Conservation (phyloP, 495 filamentous ascomycete species). For the Aspergillus homomorphus region DNA sequence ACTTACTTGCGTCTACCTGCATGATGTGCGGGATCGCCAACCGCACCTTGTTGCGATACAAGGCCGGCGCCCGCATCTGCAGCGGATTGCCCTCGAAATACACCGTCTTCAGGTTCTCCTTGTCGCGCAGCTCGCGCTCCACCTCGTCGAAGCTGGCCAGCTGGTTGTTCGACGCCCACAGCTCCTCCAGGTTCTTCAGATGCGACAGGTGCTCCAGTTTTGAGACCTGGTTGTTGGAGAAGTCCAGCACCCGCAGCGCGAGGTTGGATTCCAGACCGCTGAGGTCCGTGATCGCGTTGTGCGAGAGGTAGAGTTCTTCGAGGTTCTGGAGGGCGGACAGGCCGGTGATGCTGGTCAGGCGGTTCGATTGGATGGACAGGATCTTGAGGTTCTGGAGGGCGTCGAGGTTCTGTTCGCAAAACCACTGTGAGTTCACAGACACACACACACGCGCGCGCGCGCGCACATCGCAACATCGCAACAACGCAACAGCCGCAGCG, state of each 20-base stretch:
- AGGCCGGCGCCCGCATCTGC: constrained; percentile 65
- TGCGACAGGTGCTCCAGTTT: constrained; percentile 69
- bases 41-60: constrained; percentile 91
- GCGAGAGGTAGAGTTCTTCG: constrained; percentile 96
- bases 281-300: constrained; percentile 83
- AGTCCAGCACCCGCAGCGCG: constrained; percentile 75
- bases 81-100: constrained; percentile 97
- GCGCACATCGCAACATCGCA: neutral
- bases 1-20: constrained; percentile 98
- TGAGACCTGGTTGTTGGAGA: constrained; percentile 83
- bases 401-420: constrained; percentile 52
- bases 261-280: constrained; percentile 68
- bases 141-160: constrained; percentile 77
- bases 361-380: constrained; percentile 96
- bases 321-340: constrained; percentile 71
- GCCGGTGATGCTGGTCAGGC: constrained; percentile 75
- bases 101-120: constrained; percentile 79
- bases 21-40: constrained; percentile 80
- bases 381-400: constrained; percentile 76
- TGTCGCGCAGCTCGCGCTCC: constrained; percentile 73
- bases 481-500: neutral
- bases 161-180: constrained; percentile 93
- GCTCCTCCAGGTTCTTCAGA: constrained; percentile 72
- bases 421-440: neutral
- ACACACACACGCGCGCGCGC: neutral